Evolutionary conservation across 306 rosid genomes (phyloP).

Genomic region (Malus fusca): DNA sequence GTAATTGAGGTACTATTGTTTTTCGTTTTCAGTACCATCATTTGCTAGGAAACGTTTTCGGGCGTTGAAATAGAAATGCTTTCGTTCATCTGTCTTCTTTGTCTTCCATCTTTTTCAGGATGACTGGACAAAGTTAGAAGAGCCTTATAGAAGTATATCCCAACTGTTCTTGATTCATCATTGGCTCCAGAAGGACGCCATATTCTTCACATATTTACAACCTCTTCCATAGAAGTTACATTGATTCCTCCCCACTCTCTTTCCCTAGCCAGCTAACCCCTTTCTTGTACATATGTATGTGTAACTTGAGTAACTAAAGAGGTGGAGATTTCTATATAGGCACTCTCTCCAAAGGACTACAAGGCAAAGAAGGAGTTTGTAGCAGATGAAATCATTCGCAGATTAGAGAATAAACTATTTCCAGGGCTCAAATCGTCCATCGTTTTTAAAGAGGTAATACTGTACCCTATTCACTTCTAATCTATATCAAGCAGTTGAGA

Average conservation of each 20-base stretch:
- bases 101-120: slow-evolving; percentile 29
- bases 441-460: slow-evolving; percentile 67
- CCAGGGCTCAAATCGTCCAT: slow-evolving; percentile 74
- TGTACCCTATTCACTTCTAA: slow-evolving; percentile 7
- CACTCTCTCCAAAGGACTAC: slow-evolving; percentile 59
- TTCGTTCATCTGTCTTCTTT: slow-evolving; percentile 1
- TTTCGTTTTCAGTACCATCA: slow-evolving; percentile 15
- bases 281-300: background rate
- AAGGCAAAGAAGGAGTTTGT: slow-evolving; percentile 77
- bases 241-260: slow-evolving; percentile 9
- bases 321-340: slow-evolving; percentile 36
- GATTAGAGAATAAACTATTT: slow-evolving; percentile 81
- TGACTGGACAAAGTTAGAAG: slow-evolving; percentile 69
- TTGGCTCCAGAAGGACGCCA: slow-evolving; percentile 83
- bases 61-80: slow-evolving; percentile 7
- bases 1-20: slow-evolving; percentile 66
- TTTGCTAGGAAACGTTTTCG: slow-evolving; percentile 2
- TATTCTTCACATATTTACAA: slow-evolving; percentile 92
- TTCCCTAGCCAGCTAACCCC: background rate
- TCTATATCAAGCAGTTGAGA: background rate
- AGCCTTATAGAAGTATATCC: slow-evolving; percentile 88
- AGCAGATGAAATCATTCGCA: slow-evolving; percentile 63
- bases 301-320: slow-evolving; percentile 10
- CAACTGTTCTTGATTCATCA: slow-evolving; percentile 87
- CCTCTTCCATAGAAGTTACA: slow-evolving; percentile 59